Evolutionary conservation across 2,329 filamentous ascomycete genomes (phyloP).

Genomic region (Trichophaea hybrida): DNA sequence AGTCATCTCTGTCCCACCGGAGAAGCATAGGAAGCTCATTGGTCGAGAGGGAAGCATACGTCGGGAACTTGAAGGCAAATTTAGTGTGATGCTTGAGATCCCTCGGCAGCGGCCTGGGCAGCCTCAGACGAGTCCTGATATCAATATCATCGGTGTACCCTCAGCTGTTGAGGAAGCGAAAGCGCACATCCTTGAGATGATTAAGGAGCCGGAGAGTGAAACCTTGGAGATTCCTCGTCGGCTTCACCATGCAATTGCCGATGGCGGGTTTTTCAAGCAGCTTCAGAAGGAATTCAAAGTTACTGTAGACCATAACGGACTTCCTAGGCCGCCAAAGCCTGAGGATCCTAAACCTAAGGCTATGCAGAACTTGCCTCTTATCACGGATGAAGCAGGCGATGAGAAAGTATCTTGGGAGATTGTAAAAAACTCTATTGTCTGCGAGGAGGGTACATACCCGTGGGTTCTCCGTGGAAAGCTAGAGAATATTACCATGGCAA

Average conservation of each 20-base stretch:
- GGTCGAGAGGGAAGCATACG: constrained; percentile 81
- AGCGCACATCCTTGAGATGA: constrained; percentile 61
- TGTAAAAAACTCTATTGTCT: constrained; percentile 47
- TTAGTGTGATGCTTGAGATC: constrained; percentile 76
- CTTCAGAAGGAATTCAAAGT: constrained; percentile 76
- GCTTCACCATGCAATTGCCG: constrained; percentile 70
- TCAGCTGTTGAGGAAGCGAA: constrained; percentile 73
- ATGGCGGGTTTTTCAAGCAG: constrained; percentile 87
- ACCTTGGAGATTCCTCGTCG: constrained; percentile 69
- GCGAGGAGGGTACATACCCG: constrained; percentile 52
- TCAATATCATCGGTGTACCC: constrained; percentile 71
- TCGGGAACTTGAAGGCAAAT: constrained; percentile 69
- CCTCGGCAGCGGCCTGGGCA: constrained; percentile 68
- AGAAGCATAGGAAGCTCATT: constrained; percentile 83
- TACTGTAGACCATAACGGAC: constrained; percentile 78
- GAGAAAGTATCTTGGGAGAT: constrained; percentile 73
- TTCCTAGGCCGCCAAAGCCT: constrained; percentile 54
- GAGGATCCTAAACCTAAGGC: constrained; percentile 34
- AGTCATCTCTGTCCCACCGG: constrained; percentile 64
- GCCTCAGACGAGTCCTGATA: constrained; percentile 46
- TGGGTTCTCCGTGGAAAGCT: constrained; percentile 74
- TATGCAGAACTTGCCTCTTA: constrained; percentile 58
- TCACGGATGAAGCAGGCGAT: constrained; percentile 65
- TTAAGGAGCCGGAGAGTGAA: constrained; percentile 79
- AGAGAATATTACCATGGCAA: constrained; percentile 71